phyloP scores from a whole-genome alignment of 495 filamentous ascomycete species.

The Aspergillus avenaceus region DNA sequence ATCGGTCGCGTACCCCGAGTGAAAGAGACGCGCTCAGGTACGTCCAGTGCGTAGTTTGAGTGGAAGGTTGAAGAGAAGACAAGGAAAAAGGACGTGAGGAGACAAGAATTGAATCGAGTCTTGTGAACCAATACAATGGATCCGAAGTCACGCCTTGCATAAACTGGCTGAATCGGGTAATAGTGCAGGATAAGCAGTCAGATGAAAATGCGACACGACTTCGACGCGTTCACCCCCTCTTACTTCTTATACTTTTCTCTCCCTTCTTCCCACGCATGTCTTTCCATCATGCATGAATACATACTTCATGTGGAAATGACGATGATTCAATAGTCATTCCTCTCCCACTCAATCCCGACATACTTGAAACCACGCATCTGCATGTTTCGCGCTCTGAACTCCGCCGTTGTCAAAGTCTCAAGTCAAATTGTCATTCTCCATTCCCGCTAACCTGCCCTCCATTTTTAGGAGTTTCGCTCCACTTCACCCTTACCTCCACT shows the following conservation, averaged over 20 bases:
- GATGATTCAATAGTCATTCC: neutral
- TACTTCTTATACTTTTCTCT: neutral
- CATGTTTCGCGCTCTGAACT: conserved; percentile 13
- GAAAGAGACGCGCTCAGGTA: too few species aligned
- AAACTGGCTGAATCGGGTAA: neutral
- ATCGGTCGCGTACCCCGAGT: too few species aligned
- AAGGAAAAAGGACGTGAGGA: neutral
- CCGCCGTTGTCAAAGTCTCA: too few species aligned
- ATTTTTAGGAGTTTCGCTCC: conserved; percentile 1
- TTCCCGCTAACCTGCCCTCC: conserved; percentile 7
- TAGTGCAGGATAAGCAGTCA: neutral
- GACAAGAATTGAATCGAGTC: neutral
- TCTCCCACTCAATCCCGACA: neutral
- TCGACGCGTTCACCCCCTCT: neutral
- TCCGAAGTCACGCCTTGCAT: neutral
- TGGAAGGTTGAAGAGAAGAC: too few species aligned
- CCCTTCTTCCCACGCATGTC: too few species aligned
- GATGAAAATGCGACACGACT: neutral
- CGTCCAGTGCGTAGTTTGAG: too few species aligned
- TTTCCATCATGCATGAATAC: too few species aligned
- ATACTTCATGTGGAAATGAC: neutral
- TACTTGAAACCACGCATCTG: conserved; percentile 3
- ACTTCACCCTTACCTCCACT: neutral
- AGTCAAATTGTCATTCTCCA: neutral
- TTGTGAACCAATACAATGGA: neutral